Evolutionary conservation across 116 monocot genomes (phyloP), one percentile per base, ranked within the genome.

Genomic region (Trichopus zeylanicus): DNA sequence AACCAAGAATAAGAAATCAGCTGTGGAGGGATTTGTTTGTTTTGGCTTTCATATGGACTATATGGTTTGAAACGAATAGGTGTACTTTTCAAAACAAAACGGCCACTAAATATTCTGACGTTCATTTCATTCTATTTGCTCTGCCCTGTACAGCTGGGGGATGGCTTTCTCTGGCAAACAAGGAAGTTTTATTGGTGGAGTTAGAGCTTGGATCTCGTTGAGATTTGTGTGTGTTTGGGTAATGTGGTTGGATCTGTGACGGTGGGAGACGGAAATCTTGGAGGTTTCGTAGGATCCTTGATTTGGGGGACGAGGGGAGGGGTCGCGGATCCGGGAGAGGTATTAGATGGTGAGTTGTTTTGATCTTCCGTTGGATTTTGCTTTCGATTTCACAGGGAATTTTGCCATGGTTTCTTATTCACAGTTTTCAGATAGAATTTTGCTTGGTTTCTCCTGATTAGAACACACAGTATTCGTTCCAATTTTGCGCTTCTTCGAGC

Each of bases 331-430:
- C 34, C 24, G 60, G 15, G 57, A 67, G 62, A 64, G 62, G 70
- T 57, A 75, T 81, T 72, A 69, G 51, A 76, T 81, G 81, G 81
- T 81, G 58, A 66, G 73, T 12, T 21, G 28, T 11, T 9, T 25
- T 26, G 31, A 63, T 29, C 25, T 52, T 27, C 22, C 23, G 22
- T 39, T 31, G 29, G 57, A 2, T 2, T 57, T 26, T 47, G 21
- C 20, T n/a, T 18, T 31, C 30, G 55, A 29, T 9, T 55, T 29
- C n/a, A n/a, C 25, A 26, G 12, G 24, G 29, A 56, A 29, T 49
- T 65, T n/a, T 24, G 2, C 3, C 1, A 28, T 29, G 19, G n/a
- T 19, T 11, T 56, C 19, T n/a, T 15, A 52, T 53, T 27, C 49
- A 24, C 1, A 20, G 10, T 59, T 35, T 35, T 5, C 34, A 5